A percentile compares a stretch with the other conserved stretches of the same genome.
Conservation (phyloP, 2,329 filamentous ascomycete genomes). For the Alternaria sp. region DNA sequence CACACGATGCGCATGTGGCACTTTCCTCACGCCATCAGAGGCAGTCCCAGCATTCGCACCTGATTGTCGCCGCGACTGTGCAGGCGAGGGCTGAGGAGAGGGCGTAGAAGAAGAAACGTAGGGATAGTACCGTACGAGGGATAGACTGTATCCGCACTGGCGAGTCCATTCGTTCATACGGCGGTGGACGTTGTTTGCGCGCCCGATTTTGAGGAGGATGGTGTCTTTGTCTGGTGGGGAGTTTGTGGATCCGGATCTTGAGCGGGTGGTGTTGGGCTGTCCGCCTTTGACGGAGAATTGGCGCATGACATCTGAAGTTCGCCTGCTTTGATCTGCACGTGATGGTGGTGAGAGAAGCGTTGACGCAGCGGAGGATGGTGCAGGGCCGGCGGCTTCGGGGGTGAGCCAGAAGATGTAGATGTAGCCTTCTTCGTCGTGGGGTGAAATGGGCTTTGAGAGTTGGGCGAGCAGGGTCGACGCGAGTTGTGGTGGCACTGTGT, state of each 20-base stretch:
- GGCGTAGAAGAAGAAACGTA: slow-evolving; percentile 60
- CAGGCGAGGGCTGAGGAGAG: slow-evolving; percentile 31
- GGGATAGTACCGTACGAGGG: slow-evolving; percentile 89
- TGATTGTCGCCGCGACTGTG: slow-evolving; percentile 31
- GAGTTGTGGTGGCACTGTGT: slow-evolving; percentile 68
- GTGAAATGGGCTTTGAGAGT: slow-evolving; percentile 75
- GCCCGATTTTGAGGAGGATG: slow-evolving; percentile 70
- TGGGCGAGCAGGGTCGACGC: slow-evolving; percentile 76
- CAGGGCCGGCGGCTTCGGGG: slow-evolving; percentile 61
- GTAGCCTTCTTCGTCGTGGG: slow-evolving; percentile 78
- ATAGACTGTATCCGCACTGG: slow-evolving; percentile 89
- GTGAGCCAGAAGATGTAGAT: slow-evolving; percentile 99
- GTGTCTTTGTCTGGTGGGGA: slow-evolving; percentile 56
- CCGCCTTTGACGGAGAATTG: slow-evolving; percentile 38
- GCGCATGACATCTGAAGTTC: slow-evolving; percentile 42
- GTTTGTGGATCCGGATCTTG: not conserved
- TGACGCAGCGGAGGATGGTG: slow-evolving; percentile 56
- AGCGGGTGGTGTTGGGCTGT: slow-evolving; percentile 7
- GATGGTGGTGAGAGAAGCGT: slow-evolving; percentile 62
- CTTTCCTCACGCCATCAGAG: slow-evolving; percentile 63
- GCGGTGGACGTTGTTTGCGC: slow-evolving; percentile 82
- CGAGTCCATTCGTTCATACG: slow-evolving; percentile 91
- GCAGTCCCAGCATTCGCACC: slow-evolving; percentile 23
- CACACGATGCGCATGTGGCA: slow-evolving; percentile 84
- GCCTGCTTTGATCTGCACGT: slow-evolving; percentile 30